These are phyloP conservation scores for Chalciporus sphaerocephalus DNA, from an alignment of 768 basidiomycete genomes.

Conservation along the genomic window DNA sequence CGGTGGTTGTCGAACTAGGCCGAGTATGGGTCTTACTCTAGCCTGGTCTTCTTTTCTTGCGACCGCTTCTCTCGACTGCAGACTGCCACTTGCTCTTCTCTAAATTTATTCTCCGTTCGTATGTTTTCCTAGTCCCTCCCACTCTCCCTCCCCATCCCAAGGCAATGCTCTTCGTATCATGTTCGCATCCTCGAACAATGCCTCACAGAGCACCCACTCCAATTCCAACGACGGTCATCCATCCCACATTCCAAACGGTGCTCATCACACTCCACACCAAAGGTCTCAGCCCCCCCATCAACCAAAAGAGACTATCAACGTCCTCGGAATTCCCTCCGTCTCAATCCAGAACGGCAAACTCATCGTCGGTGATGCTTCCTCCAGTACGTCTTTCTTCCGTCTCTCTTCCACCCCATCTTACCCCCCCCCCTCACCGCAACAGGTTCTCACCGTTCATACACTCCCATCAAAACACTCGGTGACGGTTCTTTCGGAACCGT, in stretches of 20 bases:
- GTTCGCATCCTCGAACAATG: conserved; percentile 33
- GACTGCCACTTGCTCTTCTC: background rate
- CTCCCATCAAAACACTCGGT: conserved; percentile 92
- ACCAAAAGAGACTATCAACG: conserved; percentile 59
- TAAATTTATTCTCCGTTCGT: background rate
- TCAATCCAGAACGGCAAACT: conserved; percentile 65
- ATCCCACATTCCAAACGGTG: conserved; percentile 11
- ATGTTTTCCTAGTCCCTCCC: conserved; percentile 21
- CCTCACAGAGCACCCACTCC: conserved; percentile 24
- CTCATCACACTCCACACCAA: conserved; percentile 11
- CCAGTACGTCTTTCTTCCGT: conserved; percentile 47
- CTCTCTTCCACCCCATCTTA: conserved; percentile 1
- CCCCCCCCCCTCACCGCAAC: conserved; percentile 15
- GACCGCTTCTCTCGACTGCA: background rate
- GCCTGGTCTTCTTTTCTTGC: background rate
- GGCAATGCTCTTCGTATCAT: conserved; percentile 35
- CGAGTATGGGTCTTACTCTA: background rate
- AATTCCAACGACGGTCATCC: conserved; percentile 28
- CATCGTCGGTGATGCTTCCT: conserved; percentile 66
- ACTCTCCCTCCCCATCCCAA: conserved; percentile 10
- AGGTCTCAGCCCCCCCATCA: conserved; percentile 15
- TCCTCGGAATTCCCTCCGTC: conserved; percentile 74
- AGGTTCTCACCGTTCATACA: conserved; percentile 88
- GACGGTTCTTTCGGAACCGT: conserved; percentile 99
- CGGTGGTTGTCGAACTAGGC: too few species aligned